Evolutionary conservation across 2,329 filamentous ascomycete genomes (phyloP), one percentile per base, ranked within the genome.

Genomic region (Ophiosphaerella narmari): DNA sequence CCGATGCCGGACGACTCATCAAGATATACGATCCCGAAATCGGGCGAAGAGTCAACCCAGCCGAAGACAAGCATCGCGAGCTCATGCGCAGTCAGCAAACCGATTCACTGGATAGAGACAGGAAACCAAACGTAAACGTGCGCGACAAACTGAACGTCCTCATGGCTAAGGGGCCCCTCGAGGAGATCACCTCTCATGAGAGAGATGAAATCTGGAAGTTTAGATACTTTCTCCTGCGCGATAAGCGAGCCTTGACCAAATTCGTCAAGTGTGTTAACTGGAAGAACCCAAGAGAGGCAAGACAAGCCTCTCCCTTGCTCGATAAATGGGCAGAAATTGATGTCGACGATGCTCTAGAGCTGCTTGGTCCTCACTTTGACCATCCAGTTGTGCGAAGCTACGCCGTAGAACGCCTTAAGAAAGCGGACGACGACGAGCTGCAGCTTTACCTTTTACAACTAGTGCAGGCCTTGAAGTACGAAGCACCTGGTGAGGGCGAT

Each of bases 201-300:
- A 95, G 96, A 68, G 94, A 99, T 72, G 81, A 97, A 43, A 86
- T 99, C 16, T 99, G 95, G 95, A 94, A 95, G 65, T 99, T 97
- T 76, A 84, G 94, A 50, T 96, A 97, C 72, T 93, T 97, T 71
- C 76, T 99, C 18, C 94, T 92, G 1, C 83, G 91, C 49, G 92
- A 99, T 71, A 99, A 99, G 62, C 71, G 77, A 47, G 78, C 93
- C 2, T 79, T 97, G 50, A 99, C 93, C 31, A 99, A 99, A 66
- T 96, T 99, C 62, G 91, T 97, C 71, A 99, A 97, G 73, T 97
- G 93, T 0, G 93, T 97, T 34, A 92, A 95, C 60, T 99, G 94
- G 93, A 85, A 84, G 42, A 93, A 96, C 70, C 82, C 84, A 39
- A 85, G 86, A 54, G 93, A 99, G 78, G 86, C 89, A 4, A 87